Evolutionary conservation across 2,329 filamentous ascomycete species (phyloP).

Genomic region (Penicillium hordei): DNA sequence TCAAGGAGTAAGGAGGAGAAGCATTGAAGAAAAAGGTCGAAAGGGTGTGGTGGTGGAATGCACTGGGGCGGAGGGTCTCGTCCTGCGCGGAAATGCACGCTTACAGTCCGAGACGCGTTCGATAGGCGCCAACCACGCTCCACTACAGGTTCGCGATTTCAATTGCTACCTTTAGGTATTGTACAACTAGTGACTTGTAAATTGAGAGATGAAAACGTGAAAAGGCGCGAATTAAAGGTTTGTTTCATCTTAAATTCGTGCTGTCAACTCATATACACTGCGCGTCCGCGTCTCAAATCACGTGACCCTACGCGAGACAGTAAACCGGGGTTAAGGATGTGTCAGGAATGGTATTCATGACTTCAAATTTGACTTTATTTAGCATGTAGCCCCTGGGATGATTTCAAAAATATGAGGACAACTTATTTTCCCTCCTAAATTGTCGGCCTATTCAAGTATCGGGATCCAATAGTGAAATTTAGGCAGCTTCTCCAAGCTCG

Average conservation of each 20-base stretch:
- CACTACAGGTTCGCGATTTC: constrained; percentile 24
- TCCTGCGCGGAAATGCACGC: constrained; percentile 43
- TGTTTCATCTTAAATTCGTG: not conserved
- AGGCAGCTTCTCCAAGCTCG: not conserved
- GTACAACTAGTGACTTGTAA: not conserved
- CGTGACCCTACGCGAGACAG: constrained; percentile 12
- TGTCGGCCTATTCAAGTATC: not conserved
- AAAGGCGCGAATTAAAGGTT: constrained; percentile 1
- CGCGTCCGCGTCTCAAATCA: constrained; percentile 12
- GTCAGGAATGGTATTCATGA: constrained; percentile 8
- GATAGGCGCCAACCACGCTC: constrained; percentile 40
- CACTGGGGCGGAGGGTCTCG: constrained; percentile 36
- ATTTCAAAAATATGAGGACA: not conserved
- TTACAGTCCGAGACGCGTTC: constrained; percentile 43
- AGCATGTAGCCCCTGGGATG: not conserved
- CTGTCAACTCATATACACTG: constrained; percentile 1
- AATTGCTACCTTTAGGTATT: constrained; percentile 8
- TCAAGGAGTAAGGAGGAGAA: constrained; percentile 27
- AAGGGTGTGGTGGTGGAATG: constrained; percentile 37
- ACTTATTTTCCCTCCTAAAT: not conserved
- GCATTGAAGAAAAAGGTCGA: constrained; percentile 22
- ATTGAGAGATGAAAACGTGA: not conserved
- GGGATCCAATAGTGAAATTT: not conserved
- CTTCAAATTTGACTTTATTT: not conserved
- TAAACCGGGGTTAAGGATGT: constrained; percentile 6